Evolutionary conservation across 2,329 filamentous ascomycete species (phyloP), one percentile per base, ranked within the genome.

Genomic region (Lithohypha guttulata): DNA sequence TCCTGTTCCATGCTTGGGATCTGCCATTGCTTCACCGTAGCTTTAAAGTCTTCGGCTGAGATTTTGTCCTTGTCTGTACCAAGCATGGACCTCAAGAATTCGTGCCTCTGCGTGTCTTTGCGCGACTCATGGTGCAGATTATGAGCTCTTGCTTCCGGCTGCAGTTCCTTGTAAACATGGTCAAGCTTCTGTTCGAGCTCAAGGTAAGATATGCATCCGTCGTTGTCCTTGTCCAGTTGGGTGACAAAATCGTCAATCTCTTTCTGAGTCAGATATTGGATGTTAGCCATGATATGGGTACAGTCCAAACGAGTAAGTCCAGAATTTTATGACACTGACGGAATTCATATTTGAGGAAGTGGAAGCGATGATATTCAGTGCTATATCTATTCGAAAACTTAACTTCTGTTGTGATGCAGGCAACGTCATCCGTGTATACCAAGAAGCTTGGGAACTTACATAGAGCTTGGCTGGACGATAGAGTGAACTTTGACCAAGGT

Each of bases 181-280:
- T 75, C 68, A 2, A 76, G 61, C 44, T 72, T 73, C 3, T 55
- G 57, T 48, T 73, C 70, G 20, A 75, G 50, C 46, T 75, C 70
- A 38, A 53, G 53, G 49, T 72, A 73, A 41, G 68, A 64, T 41
- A 75, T 68, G 47, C 56, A 58, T 9, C 70, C 70, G 51, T 75
- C 65, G 14, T 60, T 59, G 43, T 74, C 62, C 44, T 62, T 60
- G 48, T 75, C 70, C 2, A 76, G 56, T 20, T 69, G 66, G 42
- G 71, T 59, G 27, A 75, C 57, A 38, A 76, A 75, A 3, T 59
- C 51, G 5, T 64, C 54, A 32, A 75, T 69, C 48, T 75, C 71
- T 5, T 66, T 58, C 34, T 71, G 61, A 31, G 53, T 60, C 31
- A 69, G 56, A 32, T 58, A 62, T 27, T 55, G 46, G 2, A 57